Base-by-base conservation (phyloP, 768 basidiomycete species). In the Trametes gibbosa region DNA sequence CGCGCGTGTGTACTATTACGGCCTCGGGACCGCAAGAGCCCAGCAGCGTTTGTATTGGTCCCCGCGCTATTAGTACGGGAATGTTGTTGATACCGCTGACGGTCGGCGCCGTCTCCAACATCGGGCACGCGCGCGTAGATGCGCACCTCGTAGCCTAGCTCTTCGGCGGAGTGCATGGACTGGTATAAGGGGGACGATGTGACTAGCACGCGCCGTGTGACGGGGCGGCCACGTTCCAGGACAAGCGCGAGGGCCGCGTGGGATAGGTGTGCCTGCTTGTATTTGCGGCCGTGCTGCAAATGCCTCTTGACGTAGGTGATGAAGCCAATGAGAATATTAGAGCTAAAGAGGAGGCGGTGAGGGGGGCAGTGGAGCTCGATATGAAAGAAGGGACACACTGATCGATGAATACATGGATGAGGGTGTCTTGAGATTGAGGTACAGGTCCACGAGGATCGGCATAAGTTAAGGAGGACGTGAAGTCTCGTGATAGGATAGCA, bases 151-250 rank as follows among this genome's bases (percentile, higher is more conserved):
- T 92, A 92, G 5, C 88, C 91, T 41, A 94, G 75, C 51, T 83
- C 79, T 65, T 85, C 79, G 17, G 90, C 87, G 4, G 79, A 74
- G 10, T 87, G 84, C 78, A 94, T 85, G 12, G 88, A 83, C 69
- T 95, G 93, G 71, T 92, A 90, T 48, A 95, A 72, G 1, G 93
- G 92, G 42, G 87, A 90, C 13, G 89, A 91, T 0, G 91, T 84
- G 32, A 89, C 92, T 6, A 92, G 77, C 6, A 91, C 87, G 23
- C 90, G 82, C 32, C 87, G 81, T 23, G 82, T 84, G 53, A 92
- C 79, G 8, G 86, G 82, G 35, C 92, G 81, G 7, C 92, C 93
- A 39, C 92, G 82, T 73, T 94, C 92, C 37, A 95, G 78, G 53
- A 95, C 82, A 37, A 94, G 79, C 1, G 85, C 80, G 32, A 95